Evolutionary conservation across 2,329 filamentous ascomycete genomes (phyloP).

Genomic region (Ophiostoma ips): DNA sequence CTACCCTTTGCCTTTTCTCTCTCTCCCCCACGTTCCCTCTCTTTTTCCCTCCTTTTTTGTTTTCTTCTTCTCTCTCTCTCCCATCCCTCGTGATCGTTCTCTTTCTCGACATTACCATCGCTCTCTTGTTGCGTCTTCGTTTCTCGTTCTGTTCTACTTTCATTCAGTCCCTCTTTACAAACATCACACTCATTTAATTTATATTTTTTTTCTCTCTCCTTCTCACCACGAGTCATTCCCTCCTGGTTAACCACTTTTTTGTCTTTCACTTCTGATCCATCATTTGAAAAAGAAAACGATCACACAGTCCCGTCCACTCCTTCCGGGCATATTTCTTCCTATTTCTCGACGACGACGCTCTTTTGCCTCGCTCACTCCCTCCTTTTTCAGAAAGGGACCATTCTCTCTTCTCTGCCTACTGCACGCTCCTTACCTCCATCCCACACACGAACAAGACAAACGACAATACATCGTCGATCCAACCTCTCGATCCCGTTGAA

Average conservation of each 20-base stretch:
- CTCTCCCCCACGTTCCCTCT: slow-evolving; percentile 2
- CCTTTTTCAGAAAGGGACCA: no score
- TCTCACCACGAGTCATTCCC: slow-evolving; percentile 35
- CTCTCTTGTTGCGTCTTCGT: slow-evolving; percentile 25
- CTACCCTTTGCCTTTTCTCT: background rate
- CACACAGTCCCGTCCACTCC: slow-evolving; percentile 32
- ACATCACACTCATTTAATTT: slow-evolving; percentile 23
- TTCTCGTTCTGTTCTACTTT: slow-evolving; percentile 16
- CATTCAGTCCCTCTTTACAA: slow-evolving; percentile 19
- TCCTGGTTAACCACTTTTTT: slow-evolving; percentile 24
- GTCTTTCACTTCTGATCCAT: slow-evolving; percentile 19
- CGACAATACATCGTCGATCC: no score
- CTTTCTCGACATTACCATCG: slow-evolving; percentile 19
- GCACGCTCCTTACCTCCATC: no score
- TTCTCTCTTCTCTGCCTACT: no score
- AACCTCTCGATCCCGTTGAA: background rate
- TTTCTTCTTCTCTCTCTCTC: slow-evolving; percentile 3
- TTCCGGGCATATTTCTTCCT: slow-evolving; percentile 31
- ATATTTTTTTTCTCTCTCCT: slow-evolving; percentile 23
- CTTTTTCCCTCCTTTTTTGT: slow-evolving; percentile 6
- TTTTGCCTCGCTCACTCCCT: no score
- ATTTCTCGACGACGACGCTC: no score
- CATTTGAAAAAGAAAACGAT: background rate
- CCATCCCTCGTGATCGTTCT: slow-evolving; percentile 20
- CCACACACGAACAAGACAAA: background rate